Percentiles rank a stretch among this genome's conserved stretches.
These are phyloP conservation scores for Metarhizium rileyi DNA, from an alignment of 2,329 filamentous ascomycete species.

Conservation along the genomic window DNA sequence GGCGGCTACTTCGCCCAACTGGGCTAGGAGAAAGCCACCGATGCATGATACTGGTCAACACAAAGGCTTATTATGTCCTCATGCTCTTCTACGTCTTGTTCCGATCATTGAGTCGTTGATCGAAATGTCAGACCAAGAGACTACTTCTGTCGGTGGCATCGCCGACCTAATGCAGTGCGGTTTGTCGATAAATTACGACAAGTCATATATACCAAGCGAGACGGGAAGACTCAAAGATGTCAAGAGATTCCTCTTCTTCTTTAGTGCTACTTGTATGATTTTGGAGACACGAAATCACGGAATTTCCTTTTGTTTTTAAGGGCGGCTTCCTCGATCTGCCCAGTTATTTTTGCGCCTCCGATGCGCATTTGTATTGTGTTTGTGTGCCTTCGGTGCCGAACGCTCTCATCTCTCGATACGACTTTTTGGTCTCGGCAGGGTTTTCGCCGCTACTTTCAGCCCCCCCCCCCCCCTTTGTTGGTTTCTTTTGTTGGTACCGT, in stretches of 20 bases:
- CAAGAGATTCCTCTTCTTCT: not conserved
- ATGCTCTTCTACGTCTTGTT: not conserved
- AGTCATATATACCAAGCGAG: not conserved
- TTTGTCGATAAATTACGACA: not conserved
- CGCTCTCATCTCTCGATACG: not conserved
- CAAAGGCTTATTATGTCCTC: not conserved
- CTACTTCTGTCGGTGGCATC: not conserved
- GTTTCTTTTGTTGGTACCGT: not conserved
- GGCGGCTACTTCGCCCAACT: not conserved
- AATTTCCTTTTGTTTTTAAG: not conserved
- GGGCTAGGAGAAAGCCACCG: not conserved
- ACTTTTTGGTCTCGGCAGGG: not conserved
- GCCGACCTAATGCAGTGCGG: not conserved
- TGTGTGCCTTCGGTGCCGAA: not conserved
- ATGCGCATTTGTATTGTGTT: not conserved
- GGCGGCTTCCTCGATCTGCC: not conserved
- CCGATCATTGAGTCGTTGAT: not conserved
- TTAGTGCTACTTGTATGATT: not conserved
- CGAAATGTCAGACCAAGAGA: not conserved
- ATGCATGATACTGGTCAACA: not conserved
- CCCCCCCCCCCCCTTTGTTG: not conserved
- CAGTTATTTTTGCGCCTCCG: not conserved
- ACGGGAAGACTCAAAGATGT: not conserved
- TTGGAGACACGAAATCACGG: not conserved
- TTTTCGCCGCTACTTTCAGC: not conserved